Evolutionary conservation across 2,329 filamentous ascomycete species (phyloP).

Genomic region (Curvularia sp.): DNA sequence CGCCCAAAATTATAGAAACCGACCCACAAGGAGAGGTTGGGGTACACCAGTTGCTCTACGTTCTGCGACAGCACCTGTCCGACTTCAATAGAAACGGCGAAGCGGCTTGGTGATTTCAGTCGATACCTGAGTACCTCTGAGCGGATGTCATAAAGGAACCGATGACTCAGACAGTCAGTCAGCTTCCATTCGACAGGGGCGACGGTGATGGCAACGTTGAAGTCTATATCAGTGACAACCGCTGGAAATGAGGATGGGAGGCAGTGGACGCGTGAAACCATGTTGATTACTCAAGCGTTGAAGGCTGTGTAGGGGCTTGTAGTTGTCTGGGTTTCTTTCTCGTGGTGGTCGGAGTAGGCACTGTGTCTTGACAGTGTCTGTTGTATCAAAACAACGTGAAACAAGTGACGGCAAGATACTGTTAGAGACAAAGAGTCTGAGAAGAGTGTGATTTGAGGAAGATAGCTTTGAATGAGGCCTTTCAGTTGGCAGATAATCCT

Average conservation of each 20-base stretch:
- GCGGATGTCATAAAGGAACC: conserved; percentile 14
- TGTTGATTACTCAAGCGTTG: background rate
- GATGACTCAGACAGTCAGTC: conserved; percentile 1
- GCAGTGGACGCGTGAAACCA: background rate
- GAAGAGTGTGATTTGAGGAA: background rate
- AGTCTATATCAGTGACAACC: background rate
- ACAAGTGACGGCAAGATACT: background rate
- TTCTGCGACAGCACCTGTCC: conserved; percentile 6
- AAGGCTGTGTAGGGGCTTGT: background rate
- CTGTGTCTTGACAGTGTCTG: background rate
- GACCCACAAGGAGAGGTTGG: conserved; percentile 5
- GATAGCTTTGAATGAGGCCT: background rate
- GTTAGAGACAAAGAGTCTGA: background rate
- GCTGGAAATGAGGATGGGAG: too few species aligned
- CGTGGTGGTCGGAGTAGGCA: background rate
- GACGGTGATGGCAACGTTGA: background rate
- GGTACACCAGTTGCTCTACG: background rate
- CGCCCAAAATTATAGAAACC: conserved; percentile 16
- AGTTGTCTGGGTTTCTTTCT: background rate
- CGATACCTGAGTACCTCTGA: conserved; percentile 14
- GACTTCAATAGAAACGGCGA: conserved; percentile 8
- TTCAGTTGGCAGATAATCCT: background rate
- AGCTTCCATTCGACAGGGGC: conserved; percentile 3
- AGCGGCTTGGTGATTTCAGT: conserved; percentile 16
- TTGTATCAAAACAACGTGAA: background rate